Base-by-base conservation (phyloP, 164 flowering plant genomes). In the Magnolia kwangsiensis region DNA sequence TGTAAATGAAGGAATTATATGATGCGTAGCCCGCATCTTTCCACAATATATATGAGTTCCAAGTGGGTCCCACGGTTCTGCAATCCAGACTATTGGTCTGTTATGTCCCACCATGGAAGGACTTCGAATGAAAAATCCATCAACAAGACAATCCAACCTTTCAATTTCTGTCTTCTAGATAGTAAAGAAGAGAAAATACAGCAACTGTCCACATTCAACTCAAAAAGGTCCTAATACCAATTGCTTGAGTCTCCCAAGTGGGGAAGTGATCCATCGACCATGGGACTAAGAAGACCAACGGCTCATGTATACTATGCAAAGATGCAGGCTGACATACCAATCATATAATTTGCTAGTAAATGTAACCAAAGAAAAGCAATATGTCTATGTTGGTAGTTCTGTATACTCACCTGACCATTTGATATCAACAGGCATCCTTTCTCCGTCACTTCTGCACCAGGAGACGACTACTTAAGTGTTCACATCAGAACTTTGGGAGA, bases 401-500 rank as follows among this genome's bases (percentile, higher is more conserved):
- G 19, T 31, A 24, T 27, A 8, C 71, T 67, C 27, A 16, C 27
- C 19, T 37, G 18, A 10, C 31, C 18, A 29, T 29, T 18, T 69
- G 29, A 45, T 69, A 49, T 69, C 73, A 50, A 67, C 84, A 95
- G 98, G 99, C 99, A 96, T 85, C 99, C 98, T 16, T 95, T 95
- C 82, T 91, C 98, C 16, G 91, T 93, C 78, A 93, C 99, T 77
- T 95, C 99, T 58, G 98, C 99, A n/a, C 99, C 98, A 10, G 95
- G 87, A 67, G 98, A 95, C 79, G 88, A 85, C 78, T 90, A 89
- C 83, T 80, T 95, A 80, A 95, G 99, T 58, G 89, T 92, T 63
- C 99, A 95, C 65, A 92, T 93, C 37, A 80, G 97, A 72, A 85
- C 96, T 24, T 66, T 90, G 37, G 99, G 98, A 77, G 98, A 94